Conservation (phyloP, 2,329 filamentous ascomycete species). For the Colletotrichum sp. region DNA sequence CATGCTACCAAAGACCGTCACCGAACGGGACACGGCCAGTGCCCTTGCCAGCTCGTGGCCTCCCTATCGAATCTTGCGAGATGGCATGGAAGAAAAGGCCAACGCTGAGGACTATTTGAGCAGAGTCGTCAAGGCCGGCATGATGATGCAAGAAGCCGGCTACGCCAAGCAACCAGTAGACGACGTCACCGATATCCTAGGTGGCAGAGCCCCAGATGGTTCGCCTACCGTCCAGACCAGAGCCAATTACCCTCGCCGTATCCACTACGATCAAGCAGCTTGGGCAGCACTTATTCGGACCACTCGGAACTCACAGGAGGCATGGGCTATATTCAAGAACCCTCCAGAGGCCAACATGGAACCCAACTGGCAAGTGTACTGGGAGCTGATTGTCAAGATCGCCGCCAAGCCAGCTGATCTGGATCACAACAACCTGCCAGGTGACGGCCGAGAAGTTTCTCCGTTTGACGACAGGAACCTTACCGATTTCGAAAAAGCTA, state of each 20-base stretch:
- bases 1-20: constrained; percentile 55
- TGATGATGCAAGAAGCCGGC: constrained; percentile 61
- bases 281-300: constrained; percentile 65
- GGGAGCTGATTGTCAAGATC: constrained; percentile 66
- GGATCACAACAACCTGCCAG: constrained; percentile 20
- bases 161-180: constrained; percentile 55
- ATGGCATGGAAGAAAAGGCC: constrained; percentile 64
- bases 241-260: neutral
- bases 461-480: constrained; percentile 49
- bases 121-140: constrained; percentile 56
- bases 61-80: constrained; percentile 61
- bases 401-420: constrained; percentile 35
- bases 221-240: constrained; percentile 62
- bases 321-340: constrained; percentile 57
- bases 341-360: constrained; percentile 36
- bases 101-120: constrained; percentile 58
- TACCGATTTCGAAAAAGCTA: constrained; percentile 69
- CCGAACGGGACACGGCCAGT: constrained; percentile 52
- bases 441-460: constrained; percentile 36
- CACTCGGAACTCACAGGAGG: constrained; percentile 66
- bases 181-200: constrained; percentile 54
- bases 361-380: constrained; percentile 54
- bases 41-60: constrained; percentile 63
- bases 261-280: constrained; percentile 8
- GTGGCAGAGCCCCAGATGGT: constrained; percentile 54